Evolutionary conservation across 495 filamentous ascomycete genomes (phyloP), one percentile per base, ranked within the genome.

Genomic region (Xylaria longipes): DNA sequence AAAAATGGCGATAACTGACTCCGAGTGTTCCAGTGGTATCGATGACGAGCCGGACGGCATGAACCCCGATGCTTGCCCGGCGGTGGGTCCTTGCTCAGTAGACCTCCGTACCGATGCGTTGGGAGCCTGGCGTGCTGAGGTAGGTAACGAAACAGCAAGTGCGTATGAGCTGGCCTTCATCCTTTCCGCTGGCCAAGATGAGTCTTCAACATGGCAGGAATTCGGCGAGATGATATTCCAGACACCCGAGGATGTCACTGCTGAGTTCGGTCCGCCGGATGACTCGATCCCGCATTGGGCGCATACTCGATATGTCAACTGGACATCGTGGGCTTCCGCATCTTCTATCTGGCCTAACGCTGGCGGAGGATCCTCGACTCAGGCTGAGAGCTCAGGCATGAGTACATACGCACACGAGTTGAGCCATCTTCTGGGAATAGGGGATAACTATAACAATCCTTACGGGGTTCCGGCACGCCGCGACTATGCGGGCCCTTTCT

Each of bases 391-490:
- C 72, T 84, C 82, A 5, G 82, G 81, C 4, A 80, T 83, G 82
- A 74, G 70, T 0, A 82, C 79, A 0, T 83, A 80, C 68, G 81
- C 81, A 1, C 80, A 83, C 64, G 81, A 83, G 63, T 72, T 84
- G 11, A 79, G 74, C n/a, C 82, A 84, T 70, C 63, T 84, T 45
- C 69, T 84, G 0, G 80, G 79, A 3, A 84, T 84, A 54, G 80
- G 81, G 17, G 82, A 84, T 60, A 84, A 84, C 67, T 84, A 84
- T 41, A 84, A 84, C 61, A 83, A 84, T 65, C 82, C 82, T 46
- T 84, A 80, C 52, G 61, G 78, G 25, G 56, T 72, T 46, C 81
- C 81, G n/a, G 72, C 72, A 52, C 79, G 80, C 25, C 81, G 82
- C 61, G 75, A 75, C 17, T 84, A 81, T 60, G 77, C 81, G 4